A percentile compares a stretch with the other conserved stretches of the same genome.
Conservation (phyloP, 805 yeast species). For the Sugiyamaella qingdaonensis region DNA sequence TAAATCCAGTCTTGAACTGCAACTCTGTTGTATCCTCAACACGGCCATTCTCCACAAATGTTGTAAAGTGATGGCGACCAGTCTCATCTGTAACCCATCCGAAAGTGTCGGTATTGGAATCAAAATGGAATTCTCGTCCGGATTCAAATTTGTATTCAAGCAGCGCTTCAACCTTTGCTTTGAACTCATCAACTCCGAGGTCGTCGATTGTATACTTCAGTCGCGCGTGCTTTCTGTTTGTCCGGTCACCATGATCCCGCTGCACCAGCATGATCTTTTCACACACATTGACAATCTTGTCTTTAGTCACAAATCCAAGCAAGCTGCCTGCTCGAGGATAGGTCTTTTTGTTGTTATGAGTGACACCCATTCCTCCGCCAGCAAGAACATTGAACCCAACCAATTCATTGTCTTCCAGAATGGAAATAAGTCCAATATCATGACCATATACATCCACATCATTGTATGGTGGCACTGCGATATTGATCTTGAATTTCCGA, state of each 20-base stretch:
- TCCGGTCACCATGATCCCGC: constrained; percentile 92
- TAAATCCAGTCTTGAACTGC: constrained; percentile 85
- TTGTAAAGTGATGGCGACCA: constrained; percentile 84
- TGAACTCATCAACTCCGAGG: constrained; percentile 82
- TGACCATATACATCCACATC: constrained; percentile 96
- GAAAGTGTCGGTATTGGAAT: constrained; percentile 82
- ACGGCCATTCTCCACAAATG: constrained; percentile 94
- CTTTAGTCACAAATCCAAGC: constrained; percentile 70
- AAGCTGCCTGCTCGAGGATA: constrained; percentile 92
- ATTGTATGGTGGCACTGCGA: constrained; percentile 92
- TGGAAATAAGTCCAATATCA: constrained; percentile 89
- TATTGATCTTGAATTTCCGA: constrained; percentile 91
- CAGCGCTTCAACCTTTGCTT: constrained; percentile 72
- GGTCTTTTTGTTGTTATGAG: constrained; percentile 94
- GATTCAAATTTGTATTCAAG: constrained; percentile 73
- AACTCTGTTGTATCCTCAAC: constrained; percentile 87
- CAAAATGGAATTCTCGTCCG: constrained; percentile 69
- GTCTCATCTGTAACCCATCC: constrained; percentile 85
- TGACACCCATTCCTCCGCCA: constrained; percentile 99
- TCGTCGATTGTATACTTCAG: constrained; percentile 95
- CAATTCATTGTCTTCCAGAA: constrained; percentile 56
- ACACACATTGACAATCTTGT: constrained; percentile 70
- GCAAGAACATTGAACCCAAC: constrained; percentile 86
- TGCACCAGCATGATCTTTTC: constrained; percentile 92
- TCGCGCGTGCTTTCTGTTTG: constrained; percentile 95